phyloP scores from a whole-genome alignment of 805 yeast genomes.

The Starmerella asiatica region DNA sequence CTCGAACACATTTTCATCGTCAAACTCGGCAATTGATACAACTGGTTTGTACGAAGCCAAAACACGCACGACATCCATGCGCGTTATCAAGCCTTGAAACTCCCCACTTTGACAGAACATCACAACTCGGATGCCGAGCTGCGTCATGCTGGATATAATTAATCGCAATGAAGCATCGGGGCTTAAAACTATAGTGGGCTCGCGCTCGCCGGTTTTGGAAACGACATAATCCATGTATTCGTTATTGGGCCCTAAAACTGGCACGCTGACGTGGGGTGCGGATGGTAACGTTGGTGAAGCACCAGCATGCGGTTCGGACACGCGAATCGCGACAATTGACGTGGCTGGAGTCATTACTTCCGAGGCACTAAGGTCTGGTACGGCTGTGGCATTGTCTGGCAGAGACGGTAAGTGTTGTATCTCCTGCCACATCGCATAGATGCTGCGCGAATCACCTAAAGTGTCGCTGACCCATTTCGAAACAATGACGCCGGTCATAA shows the following conservation, averaged over 20 bases:
- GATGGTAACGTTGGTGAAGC: background rate
- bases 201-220: constrained; percentile 9
- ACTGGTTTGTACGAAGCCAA: background rate
- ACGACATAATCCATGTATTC: constrained; percentile 10
- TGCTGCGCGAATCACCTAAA: constrained; percentile 38
- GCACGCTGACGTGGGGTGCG: constrained; percentile 8
- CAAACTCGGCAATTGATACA: background rate
- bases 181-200: constrained; percentile 14
- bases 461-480: constrained; percentile 62
- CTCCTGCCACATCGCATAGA: constrained; percentile 15
- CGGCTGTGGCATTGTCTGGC: constrained; percentile 7
- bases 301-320: background rate
- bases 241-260: constrained; percentile 11
- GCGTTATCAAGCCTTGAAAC: constrained; percentile 14
- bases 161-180: constrained; percentile 13
- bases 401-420: constrained; percentile 6
- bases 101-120: constrained; percentile 10
- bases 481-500: constrained; percentile 69
- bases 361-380: constrained; percentile 11
- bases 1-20: constrained; percentile 6
- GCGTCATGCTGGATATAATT: constrained; percentile 7
- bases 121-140: constrained; percentile 18
- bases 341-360: constrained; percentile 11
- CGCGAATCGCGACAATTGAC: constrained; percentile 1
- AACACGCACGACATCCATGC: constrained; percentile 12